phyloP scores from a whole-genome alignment of 1,284 basidiomycete genomes.

The Cryptococcus sp. region DNA sequence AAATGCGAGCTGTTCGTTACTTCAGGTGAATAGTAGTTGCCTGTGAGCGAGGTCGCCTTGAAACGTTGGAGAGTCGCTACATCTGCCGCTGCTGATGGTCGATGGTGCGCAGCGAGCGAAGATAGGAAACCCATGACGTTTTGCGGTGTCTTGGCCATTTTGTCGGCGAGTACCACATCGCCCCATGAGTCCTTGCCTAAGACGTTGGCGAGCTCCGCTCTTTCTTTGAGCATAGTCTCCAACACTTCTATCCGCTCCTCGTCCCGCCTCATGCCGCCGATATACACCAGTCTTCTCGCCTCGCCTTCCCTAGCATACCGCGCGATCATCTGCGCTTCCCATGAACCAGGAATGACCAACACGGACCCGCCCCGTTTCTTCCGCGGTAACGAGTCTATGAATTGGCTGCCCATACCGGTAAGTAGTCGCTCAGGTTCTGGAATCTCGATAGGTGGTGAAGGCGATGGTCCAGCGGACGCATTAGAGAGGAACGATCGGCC shows the following conservation, averaged over 20 bases:
- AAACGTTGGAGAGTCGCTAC: constrained; percentile 68
- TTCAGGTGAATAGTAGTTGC: constrained; percentile 10
- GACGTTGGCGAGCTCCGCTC: constrained; percentile 75
- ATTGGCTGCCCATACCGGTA: constrained; percentile 45
- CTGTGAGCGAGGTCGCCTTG: constrained; percentile 62
- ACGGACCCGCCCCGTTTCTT: constrained; percentile 11
- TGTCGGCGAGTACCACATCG: constrained; percentile 80
- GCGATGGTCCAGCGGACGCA: constrained; percentile 48
- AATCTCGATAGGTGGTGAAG: constrained; percentile 40
- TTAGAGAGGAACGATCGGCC: constrained; percentile 81
- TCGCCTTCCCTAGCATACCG: constrained; percentile 80
- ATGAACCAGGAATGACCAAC: constrained; percentile 61
- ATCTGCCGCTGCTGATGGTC: constrained; percentile 70
- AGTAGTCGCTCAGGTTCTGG: constrained; percentile 44
- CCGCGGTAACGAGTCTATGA: constrained; percentile 59
- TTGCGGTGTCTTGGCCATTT: constrained; percentile 92
- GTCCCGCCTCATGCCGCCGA: constrained; percentile 64
- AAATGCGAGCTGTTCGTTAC: constrained; percentile 46
- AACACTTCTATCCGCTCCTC: constrained; percentile 59
- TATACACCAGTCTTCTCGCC: constrained; percentile 76
- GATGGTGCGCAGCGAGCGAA: constrained; percentile 73
- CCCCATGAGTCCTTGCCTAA: constrained; percentile 81
- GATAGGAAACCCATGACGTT: constrained; percentile 83
- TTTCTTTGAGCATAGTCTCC: constrained; percentile 71
- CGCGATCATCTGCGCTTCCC: constrained; percentile 90